A percentile compares a stretch with the other conserved stretches of the same genome.
phyloP scores from a whole-genome alignment of 805 yeast species.

The Saturnispora serradocipensis region DNA sequence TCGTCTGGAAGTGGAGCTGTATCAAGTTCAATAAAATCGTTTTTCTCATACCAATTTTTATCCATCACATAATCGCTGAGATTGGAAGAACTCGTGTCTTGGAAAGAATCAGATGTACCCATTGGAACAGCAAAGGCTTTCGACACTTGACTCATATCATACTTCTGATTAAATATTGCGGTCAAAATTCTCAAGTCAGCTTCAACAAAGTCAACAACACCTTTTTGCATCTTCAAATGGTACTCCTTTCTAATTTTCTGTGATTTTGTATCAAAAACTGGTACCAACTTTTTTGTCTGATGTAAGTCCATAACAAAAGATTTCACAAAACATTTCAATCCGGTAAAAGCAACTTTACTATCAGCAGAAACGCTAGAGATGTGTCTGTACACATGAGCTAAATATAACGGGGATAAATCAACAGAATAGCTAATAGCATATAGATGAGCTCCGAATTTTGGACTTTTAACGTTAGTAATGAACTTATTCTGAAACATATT shows the following conservation, averaged over 20 bases:
- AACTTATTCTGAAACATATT: constrained; percentile 48
- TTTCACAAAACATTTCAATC: constrained; percentile 55
- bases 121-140: constrained; percentile 23
- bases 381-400: constrained; percentile 64
- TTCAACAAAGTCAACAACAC: constrained; percentile 58
- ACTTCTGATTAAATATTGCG: constrained; percentile 53
- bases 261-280: constrained; percentile 29
- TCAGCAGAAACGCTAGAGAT: constrained; percentile 31
- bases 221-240: constrained; percentile 55
- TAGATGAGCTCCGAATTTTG: constrained; percentile 31
- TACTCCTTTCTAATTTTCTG: constrained; percentile 34
- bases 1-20: constrained; percentile 32
- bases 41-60: constrained; percentile 56
- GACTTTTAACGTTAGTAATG: constrained; percentile 17
- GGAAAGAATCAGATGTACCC: constrained; percentile 12
- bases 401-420: constrained; percentile 58
- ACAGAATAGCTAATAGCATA: constrained; percentile 75
- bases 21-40: constrained; percentile 70
- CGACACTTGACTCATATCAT: constrained; percentile 36
- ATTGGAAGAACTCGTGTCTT: constrained; percentile 15
- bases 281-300: constrained; percentile 40
- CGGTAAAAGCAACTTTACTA: constrained; percentile 47
- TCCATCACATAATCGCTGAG: constrained; percentile 14
- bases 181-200: constrained; percentile 62
- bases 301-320: constrained; percentile 57